Evolutionary conservation across 2,329 filamentous ascomycete genomes (phyloP), one percentile per base, ranked within the genome.

Genomic region (Fusarium foetens): DNA sequence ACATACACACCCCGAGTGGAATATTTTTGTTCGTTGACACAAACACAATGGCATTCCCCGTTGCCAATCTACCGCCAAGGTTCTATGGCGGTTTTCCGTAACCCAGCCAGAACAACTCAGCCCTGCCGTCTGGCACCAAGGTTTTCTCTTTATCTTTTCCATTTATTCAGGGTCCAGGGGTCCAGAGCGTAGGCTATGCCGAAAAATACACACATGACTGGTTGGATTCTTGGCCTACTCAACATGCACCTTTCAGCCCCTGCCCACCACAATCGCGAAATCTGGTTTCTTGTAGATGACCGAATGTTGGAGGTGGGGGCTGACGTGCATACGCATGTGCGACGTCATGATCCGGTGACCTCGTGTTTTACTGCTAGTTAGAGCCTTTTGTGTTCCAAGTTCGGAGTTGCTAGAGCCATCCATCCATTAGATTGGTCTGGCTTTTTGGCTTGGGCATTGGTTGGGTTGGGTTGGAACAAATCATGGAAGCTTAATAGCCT

Each of bases 241-340:
- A 14, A 36, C 33, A 52, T 55, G 43, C 35, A 58, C 35, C 33
- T 39, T 33, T 53, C 58, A 53, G 66, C 57, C 68, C 69, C 69
- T 71, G 63, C 48, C 59, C 25, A 45, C 51, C 42, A 53, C 29
- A 49, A 51, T 48, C 43, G 39, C 63, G 51, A 76, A 76, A 73
- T 74, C 74, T 76, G 70, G 74, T 73, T 76, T 76, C 68, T 74
- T 71, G 58, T 53, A 35, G 41, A 55, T 51, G 43, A 48, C 51
- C 19, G 53, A 54, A 43, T 39, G 19, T 35, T 46, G 48, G 57
- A 51, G 62, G 68, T 45, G 72, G 70, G 68, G 70, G 71, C 71
- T 76, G 74, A 75, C 70, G 71, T 72, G 74, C 74, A 76, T 72
- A 62, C 62, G 70, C 74, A 74, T 75, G 69, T 70, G 69, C 70